Base-by-base conservation (phyloP, 169 alveolate genomes). In the Plasmodium blacklocki region DNA sequence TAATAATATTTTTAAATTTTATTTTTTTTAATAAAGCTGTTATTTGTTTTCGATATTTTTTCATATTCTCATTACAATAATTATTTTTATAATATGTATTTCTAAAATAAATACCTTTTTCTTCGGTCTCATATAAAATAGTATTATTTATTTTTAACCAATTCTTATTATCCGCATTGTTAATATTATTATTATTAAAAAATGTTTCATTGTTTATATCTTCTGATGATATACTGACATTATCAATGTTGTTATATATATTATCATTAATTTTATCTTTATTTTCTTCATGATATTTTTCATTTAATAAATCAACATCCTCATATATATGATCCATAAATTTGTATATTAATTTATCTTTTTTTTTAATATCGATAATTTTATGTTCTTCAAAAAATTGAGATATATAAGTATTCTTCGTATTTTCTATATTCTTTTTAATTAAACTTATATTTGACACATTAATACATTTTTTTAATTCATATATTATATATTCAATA, bases 401-500 rank as follows among this genome's bases (percentile, higher is more conserved):
- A 19, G 92, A 86, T n/a, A 86, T 49, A 47, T 71, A 86, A 12
- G 73, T 72, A 60, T 73, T 32, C 54, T 86, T 86, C 1, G 92
- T 67, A 52, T 86, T 72, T 39, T 86, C 87, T 26, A 86, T 86
- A 59, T 86, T 86, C 52, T 70, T 72, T 64, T 72, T 86, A 15
- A 72, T 86, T 32, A 86, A 52, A 62, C 73, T 86, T 2, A 47
- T 86, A 21, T 86, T 86, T 0, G 88, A 86, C 1, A 86, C 74
- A 50, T 86, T 86, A 15, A 86, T 72, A 19, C 92, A 86, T 60
- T 86, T 70, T 72, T 86, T 86, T 32, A 86, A 73, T 29, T 86
- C 23, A 54, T 71, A 71, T 60, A 86, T 72, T 39, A 71, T 49
- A 64, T 72, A 86, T 32, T 86, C 92, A 14, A 71, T 66, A 60